A percentile compares a stretch with the other conserved stretches of the same genome.
phyloP scores from a whole-genome alignment of 1,284 basidiomycete genomes.

The Malassezia furfur region DNA sequence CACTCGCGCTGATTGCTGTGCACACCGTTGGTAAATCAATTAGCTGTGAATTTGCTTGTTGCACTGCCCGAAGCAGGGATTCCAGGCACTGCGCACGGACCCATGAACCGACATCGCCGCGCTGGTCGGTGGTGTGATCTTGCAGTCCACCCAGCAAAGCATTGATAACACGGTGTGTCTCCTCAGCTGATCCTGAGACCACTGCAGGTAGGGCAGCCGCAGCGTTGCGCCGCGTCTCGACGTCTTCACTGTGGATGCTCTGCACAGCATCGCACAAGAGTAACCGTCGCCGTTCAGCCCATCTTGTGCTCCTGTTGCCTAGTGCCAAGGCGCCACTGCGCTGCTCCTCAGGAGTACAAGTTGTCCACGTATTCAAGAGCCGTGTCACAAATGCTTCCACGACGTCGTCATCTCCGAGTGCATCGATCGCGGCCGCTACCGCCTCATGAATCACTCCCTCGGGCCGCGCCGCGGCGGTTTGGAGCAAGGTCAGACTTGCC shows the following conservation, averaged over 20 bases:
- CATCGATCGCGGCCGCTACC: conserved; percentile 61
- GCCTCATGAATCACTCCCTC: conserved; percentile 63
- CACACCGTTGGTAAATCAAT: neutral
- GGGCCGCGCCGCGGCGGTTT: conserved; percentile 64
- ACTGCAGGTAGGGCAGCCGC: conserved; percentile 56
- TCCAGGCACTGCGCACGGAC: conserved; percentile 66
- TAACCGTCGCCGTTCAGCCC: neutral
- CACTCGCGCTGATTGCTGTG: conserved; percentile 30
- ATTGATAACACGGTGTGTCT: neutral
- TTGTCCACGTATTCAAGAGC: conserved; percentile 15
- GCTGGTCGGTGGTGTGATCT: conserved; percentile 85
- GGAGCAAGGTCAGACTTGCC: conserved; percentile 50
- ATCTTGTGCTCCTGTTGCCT: neutral
- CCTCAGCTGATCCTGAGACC: neutral
- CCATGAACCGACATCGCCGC: conserved; percentile 97
- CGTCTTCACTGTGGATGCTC: conserved; percentile 32
- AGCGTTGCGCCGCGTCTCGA: conserved; percentile 65
- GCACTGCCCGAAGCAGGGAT: conserved; percentile 51
- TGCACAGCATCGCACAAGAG: conserved; percentile 52
- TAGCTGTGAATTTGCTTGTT: neutral
- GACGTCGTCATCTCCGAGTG: conserved; percentile 53
- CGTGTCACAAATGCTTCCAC: conserved; percentile 55
- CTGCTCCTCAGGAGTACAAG: conserved; percentile 60
- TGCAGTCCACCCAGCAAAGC: conserved; percentile 58
- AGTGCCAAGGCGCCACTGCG: conserved; percentile 70